Conservation (phyloP, 768 basidiomycete species). For the Boletus rubescentipes region DNA sequence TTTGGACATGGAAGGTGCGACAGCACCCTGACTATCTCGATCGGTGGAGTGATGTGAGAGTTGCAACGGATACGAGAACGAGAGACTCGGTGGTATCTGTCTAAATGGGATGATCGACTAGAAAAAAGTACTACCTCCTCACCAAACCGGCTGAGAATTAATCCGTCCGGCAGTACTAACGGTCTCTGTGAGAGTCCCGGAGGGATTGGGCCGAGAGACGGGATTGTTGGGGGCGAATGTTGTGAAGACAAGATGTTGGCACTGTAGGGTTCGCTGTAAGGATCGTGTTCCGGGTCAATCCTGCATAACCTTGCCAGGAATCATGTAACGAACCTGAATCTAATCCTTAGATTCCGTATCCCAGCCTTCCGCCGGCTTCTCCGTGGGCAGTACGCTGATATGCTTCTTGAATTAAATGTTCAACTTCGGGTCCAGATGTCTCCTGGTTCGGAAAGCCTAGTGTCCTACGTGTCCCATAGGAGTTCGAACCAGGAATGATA, state of each 20-base stretch:
- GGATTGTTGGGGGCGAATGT: neutral
- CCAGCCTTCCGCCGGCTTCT: neutral
- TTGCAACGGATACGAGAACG: neutral
- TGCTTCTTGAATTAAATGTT: constrained; percentile 2
- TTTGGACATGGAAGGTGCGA: neutral
- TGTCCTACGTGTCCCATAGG: neutral
- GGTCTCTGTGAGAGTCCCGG: constrained; percentile 3
- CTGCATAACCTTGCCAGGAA: neutral
- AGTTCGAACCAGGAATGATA: constrained; percentile 3
- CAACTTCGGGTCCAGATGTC: neutral
- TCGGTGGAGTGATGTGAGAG: neutral
- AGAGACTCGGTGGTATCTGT: neutral
- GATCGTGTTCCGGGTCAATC: neutral
- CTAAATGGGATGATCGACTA: neutral
- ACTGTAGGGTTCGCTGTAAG: neutral
- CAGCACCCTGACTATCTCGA: neutral
- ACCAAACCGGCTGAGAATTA: neutral
- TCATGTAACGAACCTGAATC: constrained; percentile 9
- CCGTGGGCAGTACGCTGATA: constrained; percentile 7
- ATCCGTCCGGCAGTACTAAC: neutral
- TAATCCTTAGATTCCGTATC: constrained; percentile 17
- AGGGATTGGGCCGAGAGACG: neutral
- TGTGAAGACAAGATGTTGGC: constrained; percentile 4
- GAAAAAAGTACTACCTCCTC: neutral
- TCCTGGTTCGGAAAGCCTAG: constrained; percentile 2